Percentiles rank a stretch among this genome's conserved stretches.
phyloP scores from a whole-genome alignment of 1,139 yeast species.

The Torulaspora pretoriensis region DNA sequence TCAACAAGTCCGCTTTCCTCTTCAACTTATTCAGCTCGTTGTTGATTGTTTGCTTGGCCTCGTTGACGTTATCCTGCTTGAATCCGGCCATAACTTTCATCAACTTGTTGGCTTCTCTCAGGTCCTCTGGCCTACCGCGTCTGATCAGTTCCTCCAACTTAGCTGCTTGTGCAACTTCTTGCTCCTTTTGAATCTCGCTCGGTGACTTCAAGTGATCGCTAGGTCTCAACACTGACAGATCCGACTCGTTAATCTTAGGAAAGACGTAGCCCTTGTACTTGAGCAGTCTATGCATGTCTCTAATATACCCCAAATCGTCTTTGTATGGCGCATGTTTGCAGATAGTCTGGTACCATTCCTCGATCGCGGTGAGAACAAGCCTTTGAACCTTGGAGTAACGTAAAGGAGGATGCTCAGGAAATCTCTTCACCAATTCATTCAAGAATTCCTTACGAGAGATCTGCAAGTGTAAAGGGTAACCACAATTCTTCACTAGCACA shows the following conservation, averaged over 20 bases:
- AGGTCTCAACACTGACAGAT: constrained; percentile 92
- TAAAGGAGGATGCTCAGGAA: constrained; percentile 92
- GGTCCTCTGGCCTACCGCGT: constrained; percentile 92
- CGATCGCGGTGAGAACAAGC: constrained; percentile 81
- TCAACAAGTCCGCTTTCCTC: constrained; percentile 84
- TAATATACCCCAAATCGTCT: constrained; percentile 84
- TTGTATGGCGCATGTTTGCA: constrained; percentile 87
- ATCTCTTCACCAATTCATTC: constrained; percentile 85
- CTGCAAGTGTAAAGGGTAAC: constrained; percentile 93
- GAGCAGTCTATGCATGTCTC: constrained; percentile 92
- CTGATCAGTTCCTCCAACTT: constrained; percentile 92
- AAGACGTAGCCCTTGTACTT: constrained; percentile 84
- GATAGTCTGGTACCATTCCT: constrained; percentile 96
- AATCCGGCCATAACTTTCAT: constrained; percentile 99
- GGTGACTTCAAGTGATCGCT: constrained; percentile 82
- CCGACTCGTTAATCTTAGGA: constrained; percentile 88
- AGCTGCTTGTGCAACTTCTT: constrained; percentile 87
- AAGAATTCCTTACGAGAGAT: constrained; percentile 91
- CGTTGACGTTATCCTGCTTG: constrained; percentile 66
- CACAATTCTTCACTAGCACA: constrained; percentile 93
- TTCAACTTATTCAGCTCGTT: constrained; percentile 82
- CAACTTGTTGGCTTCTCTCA: constrained; percentile 90
- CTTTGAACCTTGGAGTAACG: constrained; percentile 80
- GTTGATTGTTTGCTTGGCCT: constrained; percentile 71
- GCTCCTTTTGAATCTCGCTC: constrained; percentile 88